Base-by-base conservation (phyloP, 345 rosid species). In the Arabidopsis suecica region DNA sequence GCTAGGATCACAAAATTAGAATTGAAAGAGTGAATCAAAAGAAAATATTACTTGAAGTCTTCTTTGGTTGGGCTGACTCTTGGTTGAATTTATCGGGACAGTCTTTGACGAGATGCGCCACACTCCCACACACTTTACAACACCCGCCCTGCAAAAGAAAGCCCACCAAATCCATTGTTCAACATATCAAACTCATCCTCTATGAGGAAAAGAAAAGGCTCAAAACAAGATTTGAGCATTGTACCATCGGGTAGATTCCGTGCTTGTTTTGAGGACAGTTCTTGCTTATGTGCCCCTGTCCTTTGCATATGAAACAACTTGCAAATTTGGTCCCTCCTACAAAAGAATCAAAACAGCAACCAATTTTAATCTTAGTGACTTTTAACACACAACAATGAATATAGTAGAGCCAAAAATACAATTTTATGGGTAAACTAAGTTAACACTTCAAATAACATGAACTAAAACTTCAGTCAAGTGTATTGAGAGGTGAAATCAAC, bases 241-340 rank as follows among this genome's bases (percentile, higher is more conserved):
- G 11, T 85, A 95, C 97, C 97, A 90, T 95, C 36, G 99, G 99
- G 79, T 92, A 92, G 78, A 95, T 88, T 72, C 99, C 97, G 58
- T 79, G 89, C 59, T 88, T 66, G 85, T 83, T 92, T 80, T 88
- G 68, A 13, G 97, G 97, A 77, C 99, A 95, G 63, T 86, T 81
- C 87, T 92, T 95, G 80, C 99, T 95, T 84, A 95, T 76, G 79
- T 95, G 97, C 37, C 97, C 97, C 14, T 47, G 81, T 79, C 77
- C 88, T 40, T 92, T 88, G 64, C 99, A 95, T 57, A 92, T 83
- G 78, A 92, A 92, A 86, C 99, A 95, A 75, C 81, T 86, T 55
- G 99, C 99, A 16, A 83, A 92, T 73, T 82, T 90, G 42, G 99
- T 88, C 56, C 97, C 97, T 61, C 96, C 97, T 95, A 76, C 68